phyloP scores from a whole-genome alignment of 768 basidiomycete species.

The Lactarius tabidus region DNA sequence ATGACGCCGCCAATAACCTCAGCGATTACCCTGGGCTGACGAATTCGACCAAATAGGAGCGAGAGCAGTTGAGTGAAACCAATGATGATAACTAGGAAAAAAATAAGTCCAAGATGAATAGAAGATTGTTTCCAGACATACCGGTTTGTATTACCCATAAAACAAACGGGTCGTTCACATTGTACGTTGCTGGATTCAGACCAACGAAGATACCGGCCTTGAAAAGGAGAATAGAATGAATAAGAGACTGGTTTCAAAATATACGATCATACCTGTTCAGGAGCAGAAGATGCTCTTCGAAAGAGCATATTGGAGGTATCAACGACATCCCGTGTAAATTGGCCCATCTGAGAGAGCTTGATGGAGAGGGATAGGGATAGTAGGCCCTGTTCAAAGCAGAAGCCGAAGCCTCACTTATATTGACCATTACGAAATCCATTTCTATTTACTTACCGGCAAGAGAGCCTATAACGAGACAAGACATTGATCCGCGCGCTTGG shows the following conservation, averaged over 20 bases:
- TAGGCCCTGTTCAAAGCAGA: no score
- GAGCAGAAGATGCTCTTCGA: conserved; percentile 44
- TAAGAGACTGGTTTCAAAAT: not conserved
- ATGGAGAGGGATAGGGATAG: not conserved
- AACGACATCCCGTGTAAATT: conserved; percentile 39
- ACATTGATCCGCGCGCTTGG: not conserved
- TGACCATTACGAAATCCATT: not conserved
- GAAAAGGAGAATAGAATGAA: not conserved
- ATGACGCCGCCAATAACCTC: conserved; percentile 90
- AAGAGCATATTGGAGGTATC: conserved; percentile 32
- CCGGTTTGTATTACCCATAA: conserved; percentile 77
- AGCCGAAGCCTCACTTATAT: no score
- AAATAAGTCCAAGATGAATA: not conserved
- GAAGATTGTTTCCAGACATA: conserved; percentile 32
- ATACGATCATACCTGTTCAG: conserved; percentile 21
- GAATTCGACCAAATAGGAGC: conserved; percentile 58
- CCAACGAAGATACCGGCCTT: conserved; percentile 78
- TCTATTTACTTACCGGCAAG: no score
- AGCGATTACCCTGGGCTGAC: conserved; percentile 90
- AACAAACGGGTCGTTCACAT: conserved; percentile 60
- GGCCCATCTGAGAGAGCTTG: conserved; percentile 41
- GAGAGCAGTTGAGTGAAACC: conserved; percentile 71
- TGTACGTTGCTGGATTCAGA: conserved; percentile 63
- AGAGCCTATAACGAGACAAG: no score
- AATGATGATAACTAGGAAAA: conserved; percentile 66